A percentile compares a stretch with the other conserved stretches of the same genome.
Evolutionary conservation across 1,139 yeast species (phyloP).

Genomic region (Geotrichum klebahnii): DNA sequence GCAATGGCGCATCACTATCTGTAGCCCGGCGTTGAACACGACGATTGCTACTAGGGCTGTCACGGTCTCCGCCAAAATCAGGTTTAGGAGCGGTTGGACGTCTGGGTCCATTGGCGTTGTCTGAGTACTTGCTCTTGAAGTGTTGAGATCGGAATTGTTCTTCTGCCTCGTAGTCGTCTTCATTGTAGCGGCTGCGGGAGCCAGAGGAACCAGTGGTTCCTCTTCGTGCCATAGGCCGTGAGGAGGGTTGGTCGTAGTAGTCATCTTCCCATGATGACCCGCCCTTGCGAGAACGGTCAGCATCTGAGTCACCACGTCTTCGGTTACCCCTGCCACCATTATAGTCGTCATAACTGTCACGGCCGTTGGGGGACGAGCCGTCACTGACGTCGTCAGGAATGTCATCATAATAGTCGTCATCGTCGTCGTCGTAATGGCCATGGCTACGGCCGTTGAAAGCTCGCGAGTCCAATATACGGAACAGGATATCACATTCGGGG

Average conservation of each 20-base stretch:
- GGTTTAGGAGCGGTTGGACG: conserved; percentile 56
- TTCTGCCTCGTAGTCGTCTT: conserved; percentile 9
- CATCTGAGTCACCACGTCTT: conserved; percentile 6
- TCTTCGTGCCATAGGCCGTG: conserved; percentile 4
- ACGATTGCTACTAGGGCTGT: not conserved
- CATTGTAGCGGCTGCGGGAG: not conserved
- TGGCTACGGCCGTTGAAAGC: conserved; percentile 61
- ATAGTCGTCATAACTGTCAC: not conserved
- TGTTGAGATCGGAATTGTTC: conserved; percentile 29
- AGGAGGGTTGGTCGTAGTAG: conserved; percentile 10
- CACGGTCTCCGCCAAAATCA: not conserved
- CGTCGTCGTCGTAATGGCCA: conserved; percentile 48
- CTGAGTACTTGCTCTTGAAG: conserved; percentile 33
- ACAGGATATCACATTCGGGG: conserved; percentile 84
- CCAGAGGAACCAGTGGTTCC: conserved; percentile 7
- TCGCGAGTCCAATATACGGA: conserved; percentile 79
- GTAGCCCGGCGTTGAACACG: conserved; percentile 9
- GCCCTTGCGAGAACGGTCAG: not conserved
- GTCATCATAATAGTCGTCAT: conserved; percentile 63
- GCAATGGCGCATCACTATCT: conserved; percentile 23
- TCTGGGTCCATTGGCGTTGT: conserved; percentile 31
- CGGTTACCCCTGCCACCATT: not conserved
- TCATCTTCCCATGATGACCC: conserved; percentile 21
- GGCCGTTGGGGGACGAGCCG: conserved; percentile 22
- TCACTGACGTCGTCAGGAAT: conserved; percentile 51